Base-by-base conservation (phyloP, 2,329 filamentous ascomycete genomes). In the Davidsoniella neocaledoniae region DNA sequence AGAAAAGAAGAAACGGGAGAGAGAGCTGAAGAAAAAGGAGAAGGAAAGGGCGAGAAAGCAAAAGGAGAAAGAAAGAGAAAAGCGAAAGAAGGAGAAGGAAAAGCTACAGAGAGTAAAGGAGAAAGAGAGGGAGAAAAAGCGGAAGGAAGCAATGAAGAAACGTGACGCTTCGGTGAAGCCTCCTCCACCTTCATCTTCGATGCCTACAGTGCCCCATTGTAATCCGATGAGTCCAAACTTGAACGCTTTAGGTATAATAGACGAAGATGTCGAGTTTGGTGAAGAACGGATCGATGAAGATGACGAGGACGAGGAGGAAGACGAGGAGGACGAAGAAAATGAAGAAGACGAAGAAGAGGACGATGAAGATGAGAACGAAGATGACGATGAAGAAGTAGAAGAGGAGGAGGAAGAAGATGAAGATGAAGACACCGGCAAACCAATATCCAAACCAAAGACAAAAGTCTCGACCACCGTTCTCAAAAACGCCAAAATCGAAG, bases 401-500 rank as follows among this genome's bases (percentile, higher is more conserved):
- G 42, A 21, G 1, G 12, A 44, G n/a, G 6, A 40, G n/a, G 37
- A 48, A 23, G 8, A 21, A 39, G 44, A 29, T 0, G 44, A 12
- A 10, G 29, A 36, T 2, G 44, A 10, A 33, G 10, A 16, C 10
- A 17, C 43, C 1, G 29, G 17, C 9, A 14, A 19, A n/a, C 36
- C 29, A 10, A 16, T 10, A 4, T 9, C 44, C 5, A 16, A 36
- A 17, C 4, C 38, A 4, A 21, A 29, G 4, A 36, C 44, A 9
- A 49, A 37, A 43, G 14, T 39, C 1, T 42, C 49, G 2, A 43
- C 40, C 14, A 9, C 25, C 7, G 49, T 45, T 12, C 41, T 51
- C 39, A 51, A 51, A 29, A 26, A 17, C 10, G 49, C 44, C 25
- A 41, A 46, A 21, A 43, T 51, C 43, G 37, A 43, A n/a, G 37